These are phyloP conservation scores for Acacia acuminata DNA, from an alignment of 306 rosid species.

Conservation along the genomic window DNA sequence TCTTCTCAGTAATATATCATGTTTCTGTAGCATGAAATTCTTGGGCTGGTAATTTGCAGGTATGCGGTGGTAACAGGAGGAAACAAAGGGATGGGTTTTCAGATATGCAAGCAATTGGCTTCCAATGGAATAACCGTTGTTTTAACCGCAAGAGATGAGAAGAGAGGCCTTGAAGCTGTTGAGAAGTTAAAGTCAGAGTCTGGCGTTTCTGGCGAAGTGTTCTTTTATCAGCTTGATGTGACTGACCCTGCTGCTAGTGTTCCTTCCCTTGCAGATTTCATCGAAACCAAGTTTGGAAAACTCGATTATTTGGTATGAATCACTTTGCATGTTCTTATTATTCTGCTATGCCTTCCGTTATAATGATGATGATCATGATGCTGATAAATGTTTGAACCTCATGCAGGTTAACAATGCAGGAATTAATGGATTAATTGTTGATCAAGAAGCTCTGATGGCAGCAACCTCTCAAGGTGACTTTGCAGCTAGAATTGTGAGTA, in stretches of 20 bases:
- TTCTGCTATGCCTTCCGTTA: not conserved
- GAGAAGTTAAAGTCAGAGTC: conserved; percentile 13
- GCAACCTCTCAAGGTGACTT: not conserved
- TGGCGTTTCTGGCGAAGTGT: conserved; percentile 8
- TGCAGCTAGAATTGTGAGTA: not conserved
- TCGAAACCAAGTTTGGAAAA: conserved; percentile 32
- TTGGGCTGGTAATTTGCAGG: not conserved
- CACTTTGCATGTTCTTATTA: not conserved
- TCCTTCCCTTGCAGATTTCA: conserved; percentile 30
- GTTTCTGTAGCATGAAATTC: not conserved
- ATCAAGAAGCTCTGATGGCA: not conserved
- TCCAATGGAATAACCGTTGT: conserved; percentile 36
- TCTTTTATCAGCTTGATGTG: conserved; percentile 40
- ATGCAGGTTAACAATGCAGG: not conserved
- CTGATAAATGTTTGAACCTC: not conserved
- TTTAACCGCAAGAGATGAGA: conserved; percentile 45
- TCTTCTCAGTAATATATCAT: not conserved
- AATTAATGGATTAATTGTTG: not conserved
- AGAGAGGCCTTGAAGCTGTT: conserved; percentile 42
- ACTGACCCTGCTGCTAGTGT: conserved; percentile 15
- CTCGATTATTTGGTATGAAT: conserved; percentile 29
- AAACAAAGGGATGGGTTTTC: conserved; percentile 46
- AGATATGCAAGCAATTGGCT: conserved; percentile 31
- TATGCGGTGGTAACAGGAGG: conserved; percentile 32
- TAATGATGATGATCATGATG: too few relatives aligned